A percentile compares a stretch with the other conserved stretches of the same genome.
Conservation (phyloP, 176 grass and related monocot species). For the Oryza rufipogon region DNA sequence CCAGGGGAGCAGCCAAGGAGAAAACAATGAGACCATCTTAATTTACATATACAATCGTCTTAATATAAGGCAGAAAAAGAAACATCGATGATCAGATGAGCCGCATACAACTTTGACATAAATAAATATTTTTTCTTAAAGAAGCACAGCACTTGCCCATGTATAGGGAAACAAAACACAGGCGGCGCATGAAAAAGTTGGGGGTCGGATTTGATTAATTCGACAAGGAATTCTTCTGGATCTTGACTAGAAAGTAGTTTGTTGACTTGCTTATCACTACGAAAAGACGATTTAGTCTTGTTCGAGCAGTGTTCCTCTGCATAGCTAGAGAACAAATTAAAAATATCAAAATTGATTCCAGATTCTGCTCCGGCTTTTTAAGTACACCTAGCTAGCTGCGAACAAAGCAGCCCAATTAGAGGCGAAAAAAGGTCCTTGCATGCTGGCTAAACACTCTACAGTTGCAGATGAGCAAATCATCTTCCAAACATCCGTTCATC, state of each 20-base stretch:
- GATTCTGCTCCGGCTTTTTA: conserved; percentile 26
- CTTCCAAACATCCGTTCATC: too few species aligned
- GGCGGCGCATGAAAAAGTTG: conserved; percentile 31
- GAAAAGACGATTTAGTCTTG: neutral
- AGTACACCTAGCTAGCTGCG: neutral
- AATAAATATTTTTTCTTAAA: neutral
- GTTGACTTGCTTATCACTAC: neutral
- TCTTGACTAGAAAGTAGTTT: conserved; percentile 43
- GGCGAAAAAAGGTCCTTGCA: neutral
- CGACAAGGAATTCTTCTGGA: conserved; percentile 26
- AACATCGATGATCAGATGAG: conserved; percentile 12
- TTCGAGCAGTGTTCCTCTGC: conserved; percentile 11
- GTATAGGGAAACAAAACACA: conserved; percentile 1
- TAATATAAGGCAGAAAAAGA: neutral
- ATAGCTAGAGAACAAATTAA: neutral
- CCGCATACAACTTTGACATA: neutral
- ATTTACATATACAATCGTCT: neutral
- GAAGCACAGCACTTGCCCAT: neutral
- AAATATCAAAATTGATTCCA: neutral
- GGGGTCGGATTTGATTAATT: conserved; percentile 33
- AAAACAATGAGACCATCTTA: neutral
- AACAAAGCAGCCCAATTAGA: conserved; percentile 8
- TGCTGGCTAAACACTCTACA: neutral
- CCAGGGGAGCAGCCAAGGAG: neutral
- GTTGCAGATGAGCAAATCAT: neutral